These are phyloP conservation scores for Fraxinus xanthoxyloides DNA, from an alignment of 305 asterid genomes.

Conservation along the genomic window DNA sequence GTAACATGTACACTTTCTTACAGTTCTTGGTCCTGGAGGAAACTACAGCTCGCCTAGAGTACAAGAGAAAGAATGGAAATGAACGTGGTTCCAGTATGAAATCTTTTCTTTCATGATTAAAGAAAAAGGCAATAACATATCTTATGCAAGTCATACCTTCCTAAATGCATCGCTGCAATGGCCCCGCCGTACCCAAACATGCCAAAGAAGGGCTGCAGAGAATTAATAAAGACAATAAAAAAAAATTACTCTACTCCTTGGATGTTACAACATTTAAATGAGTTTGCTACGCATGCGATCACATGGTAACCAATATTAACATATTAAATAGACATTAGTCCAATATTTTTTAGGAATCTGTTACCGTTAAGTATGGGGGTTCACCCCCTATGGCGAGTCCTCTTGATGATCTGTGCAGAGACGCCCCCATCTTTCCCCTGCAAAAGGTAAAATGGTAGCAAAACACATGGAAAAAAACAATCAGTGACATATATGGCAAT, in stretches of 20 bases:
- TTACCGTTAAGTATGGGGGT: constrained; percentile 76
- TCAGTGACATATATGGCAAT: not conserved
- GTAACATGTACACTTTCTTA: constrained; percentile 49
- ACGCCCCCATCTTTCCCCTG: constrained; percentile 89
- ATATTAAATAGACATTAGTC: not conserved
- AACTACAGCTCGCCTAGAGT: constrained; percentile 48
- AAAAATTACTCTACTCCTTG: not conserved
- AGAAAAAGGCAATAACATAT: constrained; percentile 12
- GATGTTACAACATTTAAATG: not conserved
- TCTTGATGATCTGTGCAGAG: constrained; percentile 49
- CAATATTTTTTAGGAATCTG: not conserved
- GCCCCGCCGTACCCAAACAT: constrained; percentile 88
- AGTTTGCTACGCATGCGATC: not conserved
- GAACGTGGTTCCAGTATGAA: not conserved
- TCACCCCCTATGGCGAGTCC: constrained; percentile 54
- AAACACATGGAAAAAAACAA: not conserved
- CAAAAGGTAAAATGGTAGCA: constrained; percentile 8
- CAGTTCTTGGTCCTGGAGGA: constrained; percentile 64
- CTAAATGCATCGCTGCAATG: constrained; percentile 74
- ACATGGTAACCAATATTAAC: not conserved
- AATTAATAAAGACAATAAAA: constrained; percentile 16
- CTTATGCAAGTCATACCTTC: constrained; percentile 49
- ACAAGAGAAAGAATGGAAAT: constrained; percentile 14
- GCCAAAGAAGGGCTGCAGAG: constrained; percentile 79
- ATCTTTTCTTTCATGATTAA: constrained; percentile 6